Base-by-base conservation (phyloP, 1,139 yeast genomes). In the Geotrichum australiense region DNA sequence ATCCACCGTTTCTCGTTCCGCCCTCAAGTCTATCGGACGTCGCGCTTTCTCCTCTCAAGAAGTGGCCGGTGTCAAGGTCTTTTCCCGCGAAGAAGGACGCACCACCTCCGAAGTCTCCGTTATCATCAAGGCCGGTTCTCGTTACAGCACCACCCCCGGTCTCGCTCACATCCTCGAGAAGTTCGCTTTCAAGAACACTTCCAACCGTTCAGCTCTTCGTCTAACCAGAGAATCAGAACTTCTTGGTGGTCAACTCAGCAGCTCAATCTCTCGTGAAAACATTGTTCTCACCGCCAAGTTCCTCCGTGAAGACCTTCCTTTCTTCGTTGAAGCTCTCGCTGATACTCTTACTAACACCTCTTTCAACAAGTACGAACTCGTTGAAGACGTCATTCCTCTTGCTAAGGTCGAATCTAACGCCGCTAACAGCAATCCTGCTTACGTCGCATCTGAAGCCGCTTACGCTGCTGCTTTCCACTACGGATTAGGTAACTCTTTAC, bases 171-270 rank as follows among this genome's bases (percentile, higher is more conserved):
- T 87, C 54, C 74, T 89, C 58, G 78, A 93, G 57, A 78, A 87
- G 66, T 87, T 77, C 66, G 81, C 81, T 58, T 91, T 82, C 72
- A 53, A 84, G 65, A 82, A 83, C 73, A 87, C 96, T 50, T 73
- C 73, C 52, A 64, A 77, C 56, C 86, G 87, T 66, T 82, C 95
- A 26, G 96, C 94, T 24, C 74, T 91, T 62, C 84, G 98, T 70
- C 73, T 89, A 59, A 83, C 89, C 58, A 83, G 98, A 68, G 98
- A 93, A 69, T 70, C 91, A 44, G 99, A 93, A 70, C 76, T 91
- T 53, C 74, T 91, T 56, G 98, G 98, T 52, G 97, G 96, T 60
- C 68, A 67, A 50, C 76, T 86, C 63, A 62, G 74, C 39, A 71
- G 94, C 37, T 58, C 64, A 45, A 80, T 86, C 54, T 78, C 86